Evolutionary conservation across 2,329 filamentous ascomycete genomes (phyloP).

Genomic region (Talaromyces islandicus): DNA sequence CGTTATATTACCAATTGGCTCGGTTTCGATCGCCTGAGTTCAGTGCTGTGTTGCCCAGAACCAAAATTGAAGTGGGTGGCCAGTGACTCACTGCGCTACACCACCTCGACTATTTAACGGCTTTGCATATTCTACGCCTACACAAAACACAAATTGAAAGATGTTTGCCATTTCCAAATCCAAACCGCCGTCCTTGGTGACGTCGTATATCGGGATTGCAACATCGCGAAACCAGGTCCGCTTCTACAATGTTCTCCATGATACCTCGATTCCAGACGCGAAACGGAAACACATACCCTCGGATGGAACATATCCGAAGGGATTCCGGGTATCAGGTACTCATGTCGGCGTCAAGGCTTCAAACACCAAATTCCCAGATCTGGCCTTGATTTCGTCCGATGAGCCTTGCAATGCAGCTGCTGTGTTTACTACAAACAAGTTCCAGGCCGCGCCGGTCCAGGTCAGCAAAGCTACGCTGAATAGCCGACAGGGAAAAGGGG

Average conservation of each 20-base stretch:
- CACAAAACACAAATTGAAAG: not conserved
- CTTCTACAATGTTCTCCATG: conserved; percentile 40
- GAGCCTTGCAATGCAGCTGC: conserved; percentile 79
- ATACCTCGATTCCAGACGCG: conserved; percentile 59
- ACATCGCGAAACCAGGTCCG: conserved; percentile 31
- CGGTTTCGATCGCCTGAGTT: not conserved
- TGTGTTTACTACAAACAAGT: conserved; percentile 97
- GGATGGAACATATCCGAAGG: conserved; percentile 79
- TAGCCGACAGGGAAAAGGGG: conserved; percentile 59
- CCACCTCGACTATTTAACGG: not conserved
- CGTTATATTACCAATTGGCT: not conserved
- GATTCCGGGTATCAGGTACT: conserved; percentile 79
- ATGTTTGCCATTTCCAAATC: conserved; percentile 12
- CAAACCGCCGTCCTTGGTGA: conserved; percentile 24
- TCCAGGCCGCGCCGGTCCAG: conserved; percentile 91
- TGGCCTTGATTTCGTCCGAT: conserved; percentile 83
- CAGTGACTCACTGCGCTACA: not conserved
- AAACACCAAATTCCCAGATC: conserved; percentile 86
- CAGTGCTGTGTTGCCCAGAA: not conserved
- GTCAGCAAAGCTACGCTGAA: conserved; percentile 70
- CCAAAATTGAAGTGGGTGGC: not conserved
- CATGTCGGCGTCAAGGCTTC: conserved; percentile 90
- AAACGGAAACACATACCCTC: conserved; percentile 90
- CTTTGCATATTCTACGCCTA: not conserved
- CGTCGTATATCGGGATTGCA: conserved; percentile 28